Evolutionary conservation across 345 rosid genomes (phyloP), one percentile per base, ranked within the genome.

Genomic region (Cardiospermum halicacabum): DNA sequence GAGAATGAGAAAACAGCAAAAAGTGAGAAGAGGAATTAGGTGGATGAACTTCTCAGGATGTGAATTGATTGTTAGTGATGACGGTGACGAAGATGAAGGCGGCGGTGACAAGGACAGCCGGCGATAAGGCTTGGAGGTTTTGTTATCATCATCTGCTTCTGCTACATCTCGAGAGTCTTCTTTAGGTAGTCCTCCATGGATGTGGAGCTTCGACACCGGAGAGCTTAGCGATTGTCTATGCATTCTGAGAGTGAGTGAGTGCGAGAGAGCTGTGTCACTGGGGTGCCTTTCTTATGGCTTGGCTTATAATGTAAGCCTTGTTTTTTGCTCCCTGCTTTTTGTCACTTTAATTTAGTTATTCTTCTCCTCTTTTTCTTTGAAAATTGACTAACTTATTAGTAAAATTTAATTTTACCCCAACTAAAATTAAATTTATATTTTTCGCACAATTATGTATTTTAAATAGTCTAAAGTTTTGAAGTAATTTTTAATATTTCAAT

Each of bases 191-290:
- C 71, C 87, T 53, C 89, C 93, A 71, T 89, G 78, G 84, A 70
- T 36, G 69, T 80, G 79, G 72, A 81, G 82, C 85, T 89, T 88
- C 65, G 89, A 75, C 63, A 61, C 74, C 7, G 98, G 95, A 1
- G 98, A 86, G 62, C 96, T 89, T 2, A 88, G 83, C 12, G 99
- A 94, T 42, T 85, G 91, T 37, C 99, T 85, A 64, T 94, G 99
- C 99, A 91, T 93, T 85, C 68, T 71, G 60, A 60, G 72, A 62
- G 60, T 67, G 67, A 47, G 55, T 43, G 54, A 13, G 37, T 40
- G 47, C 54, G 56, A n/a, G 54, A 32, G 37, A 32, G 37, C 0
- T n/a, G 21, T 13, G 26, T 11, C 43, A 24, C 51, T 58, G 69
- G 60, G 57, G 65, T 48, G 48, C 19, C 28, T 37, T 37, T 67